Evolutionary conservation across 495 filamentous ascomycete species (phyloP), one percentile per base, ranked within the genome.

Genomic region (Aspergillus egyptiacus): DNA sequence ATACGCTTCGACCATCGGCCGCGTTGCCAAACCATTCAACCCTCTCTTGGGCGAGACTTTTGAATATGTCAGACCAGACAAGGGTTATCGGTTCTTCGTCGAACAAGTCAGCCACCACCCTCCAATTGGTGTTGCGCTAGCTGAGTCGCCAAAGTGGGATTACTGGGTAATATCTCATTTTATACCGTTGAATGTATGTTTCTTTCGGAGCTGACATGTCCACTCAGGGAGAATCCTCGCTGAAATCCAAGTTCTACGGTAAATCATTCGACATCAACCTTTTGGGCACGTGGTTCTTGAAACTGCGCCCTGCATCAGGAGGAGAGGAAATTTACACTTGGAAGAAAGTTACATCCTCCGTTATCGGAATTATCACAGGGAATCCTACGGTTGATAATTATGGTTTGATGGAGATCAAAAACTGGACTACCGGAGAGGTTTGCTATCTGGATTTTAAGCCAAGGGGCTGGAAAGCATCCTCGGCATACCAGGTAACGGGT

Each of bases 51-150:
- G 94, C 10, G 93, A 98, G 66, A 98, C 93, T 0, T 98, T 94
- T 60, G 93, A 98, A 67, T 98, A 98, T 60, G 87, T 82, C 9
- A 75, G 94, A 42, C 91, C 93, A 6, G 94, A 98, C 62, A 95
- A 95, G 60, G 89, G 89, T 31, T 98, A 95, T 65, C 88, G 94
- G 54, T 97, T 97, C 76, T 91, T 97, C 69, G 86, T 96, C 50
- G 93, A 98, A 64, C 93, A 98, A 74, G 93, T 98, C 52, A 95
- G 90, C 74, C 93, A 98, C 63, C 93, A 98, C 67, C 93, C 93
- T 28, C 93, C 93, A 0, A 82, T 98, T 60, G 90, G 93, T 53
- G 93, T 94, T 39, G 90, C 91, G 2, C 91, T 85, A 78, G 90
- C 91, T 14, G 91, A 97, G 67, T 86, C 87, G 10, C 80, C 91